Evolutionary conservation across 306 rosid species (phyloP).

Genomic region (Inga oerstediana): DNA sequence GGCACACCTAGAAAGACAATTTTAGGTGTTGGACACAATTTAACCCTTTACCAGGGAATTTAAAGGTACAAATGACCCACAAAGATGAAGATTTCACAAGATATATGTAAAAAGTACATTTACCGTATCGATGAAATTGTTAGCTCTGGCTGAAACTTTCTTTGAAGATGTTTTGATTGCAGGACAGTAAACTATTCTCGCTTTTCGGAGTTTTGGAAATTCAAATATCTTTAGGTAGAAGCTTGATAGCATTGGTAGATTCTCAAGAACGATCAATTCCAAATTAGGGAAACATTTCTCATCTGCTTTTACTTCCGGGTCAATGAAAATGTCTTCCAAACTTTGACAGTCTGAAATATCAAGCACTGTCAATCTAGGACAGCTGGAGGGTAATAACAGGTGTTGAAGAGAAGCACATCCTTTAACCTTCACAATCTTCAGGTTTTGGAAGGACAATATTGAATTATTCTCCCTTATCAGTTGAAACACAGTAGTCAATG

Average conservation of each 20-base stretch:
- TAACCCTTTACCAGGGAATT: too few species aligned
- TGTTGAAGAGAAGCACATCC: background rate
- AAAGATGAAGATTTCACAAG: too few species aligned
- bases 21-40: too few species aligned
- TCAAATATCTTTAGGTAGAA: background rate
- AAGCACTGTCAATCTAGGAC: background rate
- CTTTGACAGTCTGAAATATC: background rate
- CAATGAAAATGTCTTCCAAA: background rate
- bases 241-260: background rate
- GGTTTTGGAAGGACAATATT: background rate
- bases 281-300: background rate
- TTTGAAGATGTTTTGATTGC: background rate
- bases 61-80: too few species aligned
- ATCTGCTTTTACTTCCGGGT: background rate
- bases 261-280: background rate
- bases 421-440: background rate
- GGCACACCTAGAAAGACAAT: too few species aligned
- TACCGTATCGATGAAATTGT: background rate
- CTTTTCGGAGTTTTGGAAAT: background rate
- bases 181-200: background rate
- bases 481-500: background rate
- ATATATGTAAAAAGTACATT: background rate
- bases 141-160: background rate
- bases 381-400: background rate
- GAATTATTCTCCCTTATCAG: background rate